phyloP scores from a whole-genome alignment of 2,329 filamentous ascomycete species.

The Trichophyton mentagrophytes region DNA sequence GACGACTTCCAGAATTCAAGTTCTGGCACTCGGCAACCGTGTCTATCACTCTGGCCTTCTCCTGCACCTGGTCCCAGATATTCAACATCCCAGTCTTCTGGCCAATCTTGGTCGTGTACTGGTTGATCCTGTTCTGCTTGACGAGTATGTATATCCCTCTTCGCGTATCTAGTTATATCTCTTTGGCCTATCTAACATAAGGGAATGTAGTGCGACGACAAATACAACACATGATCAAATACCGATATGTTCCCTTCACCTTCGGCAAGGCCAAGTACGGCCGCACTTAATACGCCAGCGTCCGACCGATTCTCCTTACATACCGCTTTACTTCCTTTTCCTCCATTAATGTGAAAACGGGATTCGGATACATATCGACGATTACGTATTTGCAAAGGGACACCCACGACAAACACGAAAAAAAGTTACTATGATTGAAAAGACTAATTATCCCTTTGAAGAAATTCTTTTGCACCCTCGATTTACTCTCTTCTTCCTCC shows the following conservation, averaged over 20 bases:
- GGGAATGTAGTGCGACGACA: slow-evolving; percentile 74
- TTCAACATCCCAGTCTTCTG: slow-evolving; percentile 99
- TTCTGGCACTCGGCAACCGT: slow-evolving; percentile 97
- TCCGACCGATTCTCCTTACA: not conserved
- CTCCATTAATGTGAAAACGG: not conserved
- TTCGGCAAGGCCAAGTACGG: slow-evolving; percentile 76
- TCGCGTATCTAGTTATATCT: not conserved
- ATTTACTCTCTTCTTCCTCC: not conserved
- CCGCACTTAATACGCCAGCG: slow-evolving; percentile 13
- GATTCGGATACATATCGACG: not conserved
- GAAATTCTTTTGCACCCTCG: not conserved
- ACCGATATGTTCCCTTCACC: slow-evolving; percentile 90
- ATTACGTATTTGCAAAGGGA: not conserved
- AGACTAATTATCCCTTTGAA: not conserved
- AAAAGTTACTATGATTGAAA: not conserved
- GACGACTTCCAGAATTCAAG: slow-evolving; percentile 95
- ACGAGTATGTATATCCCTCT: slow-evolving; percentile 55
- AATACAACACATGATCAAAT: slow-evolving; percentile 99
- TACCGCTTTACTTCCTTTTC: not conserved
- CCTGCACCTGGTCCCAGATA: slow-evolving; percentile 83
- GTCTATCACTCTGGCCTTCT: slow-evolving; percentile 68
- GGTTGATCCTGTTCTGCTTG: slow-evolving; percentile 89
- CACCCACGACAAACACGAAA: not conserved
- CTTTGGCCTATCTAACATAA: not conserved
- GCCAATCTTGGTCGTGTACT: slow-evolving; percentile 96